Conservation (phyloP, 2,329 filamentous ascomycete genomes). For the Sporothrix phasma region DNA sequence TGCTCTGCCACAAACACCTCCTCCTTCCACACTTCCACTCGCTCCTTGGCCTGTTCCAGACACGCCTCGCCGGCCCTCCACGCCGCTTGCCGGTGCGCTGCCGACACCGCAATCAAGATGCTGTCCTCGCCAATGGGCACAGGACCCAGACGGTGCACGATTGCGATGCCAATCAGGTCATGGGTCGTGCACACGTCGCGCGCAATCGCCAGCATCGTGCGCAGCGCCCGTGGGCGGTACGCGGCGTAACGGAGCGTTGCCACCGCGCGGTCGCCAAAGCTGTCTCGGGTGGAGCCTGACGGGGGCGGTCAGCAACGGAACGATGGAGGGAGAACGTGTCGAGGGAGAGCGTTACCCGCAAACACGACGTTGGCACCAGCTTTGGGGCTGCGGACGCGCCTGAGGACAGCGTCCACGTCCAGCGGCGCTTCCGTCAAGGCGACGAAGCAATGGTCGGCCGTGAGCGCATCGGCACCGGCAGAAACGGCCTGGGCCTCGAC, state of each 20-base stretch:
- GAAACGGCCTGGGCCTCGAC: conserved; percentile 22
- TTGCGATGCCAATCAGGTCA: conserved; percentile 59
- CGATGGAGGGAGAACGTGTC: conserved; percentile 12
- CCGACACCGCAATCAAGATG: conserved; percentile 78
- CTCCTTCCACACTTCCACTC: conserved; percentile 90
- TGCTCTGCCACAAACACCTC: conserved; percentile 60
- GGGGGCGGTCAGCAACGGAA: conserved; percentile 8
- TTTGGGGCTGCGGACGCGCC: conserved; percentile 59
- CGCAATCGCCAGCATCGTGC: conserved; percentile 57
- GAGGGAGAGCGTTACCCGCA: conserved; percentile 41
- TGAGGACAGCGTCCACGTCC: conserved; percentile 46
- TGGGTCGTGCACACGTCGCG: conserved; percentile 48
- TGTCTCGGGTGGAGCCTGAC: conserved; percentile 65
- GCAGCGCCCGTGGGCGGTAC: conserved; percentile 60
- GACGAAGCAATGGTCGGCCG: conserved; percentile 47
- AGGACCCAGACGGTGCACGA: conserved; percentile 73
- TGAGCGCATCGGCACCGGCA: background rate
- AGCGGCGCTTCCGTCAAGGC: conserved; percentile 56
- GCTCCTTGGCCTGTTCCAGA: conserved; percentile 73
- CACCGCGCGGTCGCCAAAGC: conserved; percentile 61
- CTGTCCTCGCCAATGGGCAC: conserved; percentile 91
- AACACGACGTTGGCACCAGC: conserved; percentile 71
- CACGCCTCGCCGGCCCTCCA: conserved; percentile 87
- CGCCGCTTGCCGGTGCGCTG: conserved; percentile 71
- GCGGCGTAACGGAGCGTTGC: conserved; percentile 65